These are phyloP conservation scores for Herpetospermum pedunculosum DNA, from an alignment of 306 rosid species.

Conservation along the genomic window DNA sequence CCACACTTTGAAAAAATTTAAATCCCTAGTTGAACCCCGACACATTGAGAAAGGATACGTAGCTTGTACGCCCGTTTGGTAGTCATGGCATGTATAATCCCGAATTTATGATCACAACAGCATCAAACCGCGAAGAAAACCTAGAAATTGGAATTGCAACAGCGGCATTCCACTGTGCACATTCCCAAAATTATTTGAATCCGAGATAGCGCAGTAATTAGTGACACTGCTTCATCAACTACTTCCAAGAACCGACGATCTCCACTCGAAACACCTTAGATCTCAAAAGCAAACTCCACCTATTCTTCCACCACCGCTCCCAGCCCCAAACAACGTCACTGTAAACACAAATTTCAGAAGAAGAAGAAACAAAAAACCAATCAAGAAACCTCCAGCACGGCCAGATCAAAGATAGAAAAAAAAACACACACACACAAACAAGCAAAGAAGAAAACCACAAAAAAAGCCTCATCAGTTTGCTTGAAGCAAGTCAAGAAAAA, in stretches of 20 bases:
- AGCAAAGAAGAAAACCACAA: background rate
- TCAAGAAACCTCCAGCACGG: background rate
- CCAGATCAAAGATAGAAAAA: slow-evolving; percentile 2
- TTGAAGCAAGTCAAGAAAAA: slow-evolving; percentile 9
- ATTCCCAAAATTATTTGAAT: slow-evolving; percentile 13
- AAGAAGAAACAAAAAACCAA: background rate
- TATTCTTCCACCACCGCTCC: background rate
- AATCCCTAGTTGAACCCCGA: slow-evolving; percentile 5
- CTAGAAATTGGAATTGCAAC: slow-evolving; percentile 12
- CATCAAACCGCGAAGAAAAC: slow-evolving; percentile 12
- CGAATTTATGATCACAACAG: slow-evolving; percentile 31
- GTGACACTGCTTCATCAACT: slow-evolving; percentile 5
- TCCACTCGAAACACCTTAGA: slow-evolving; percentile 1
- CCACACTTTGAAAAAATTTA: background rate
- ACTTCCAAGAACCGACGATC: background rate
- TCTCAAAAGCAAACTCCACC: slow-evolving; percentile 5
- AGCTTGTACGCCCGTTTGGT: slow-evolving; percentile 98
- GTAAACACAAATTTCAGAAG: background rate
- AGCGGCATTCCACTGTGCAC: slow-evolving; percentile 22
- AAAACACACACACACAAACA: background rate
- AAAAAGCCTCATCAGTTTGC: background rate
- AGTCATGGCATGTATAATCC: slow-evolving; percentile 43
- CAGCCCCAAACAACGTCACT: background rate
- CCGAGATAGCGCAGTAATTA: background rate
- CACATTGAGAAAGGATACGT: slow-evolving; percentile 64